A percentile compares a stretch with the other conserved stretches of the same genome.
phyloP scores from a whole-genome alignment of 768 basidiomycete genomes.

The Hydnomerulius pinastri region DNA sequence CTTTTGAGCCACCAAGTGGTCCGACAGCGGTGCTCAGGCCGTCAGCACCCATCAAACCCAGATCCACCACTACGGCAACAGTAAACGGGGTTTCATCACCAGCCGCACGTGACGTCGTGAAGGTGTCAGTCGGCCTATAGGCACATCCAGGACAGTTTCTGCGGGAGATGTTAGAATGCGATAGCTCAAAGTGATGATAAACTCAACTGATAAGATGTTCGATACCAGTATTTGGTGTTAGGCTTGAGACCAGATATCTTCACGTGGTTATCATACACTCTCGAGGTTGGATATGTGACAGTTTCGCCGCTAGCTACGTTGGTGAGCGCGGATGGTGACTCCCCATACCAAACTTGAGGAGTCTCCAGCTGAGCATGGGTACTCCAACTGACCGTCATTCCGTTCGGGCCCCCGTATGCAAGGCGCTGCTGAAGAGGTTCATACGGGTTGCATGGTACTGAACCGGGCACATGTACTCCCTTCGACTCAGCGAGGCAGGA shows the following conservation, averaged over 20 bases:
- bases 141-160: constrained; percentile 31
- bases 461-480: constrained; percentile 28
- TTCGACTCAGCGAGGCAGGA: constrained; percentile 30
- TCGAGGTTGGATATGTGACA: constrained; percentile 24
- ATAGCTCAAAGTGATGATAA: background rate
- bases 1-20: constrained; percentile 16
- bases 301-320: constrained; percentile 22
- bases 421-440: constrained; percentile 29
- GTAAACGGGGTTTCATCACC: constrained; percentile 22
- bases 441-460: constrained; percentile 28
- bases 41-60: constrained; percentile 29
- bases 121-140: constrained; percentile 25
- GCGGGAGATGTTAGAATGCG: background rate
- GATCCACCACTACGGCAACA: constrained; percentile 27
- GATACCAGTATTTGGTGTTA: constrained; percentile 29
- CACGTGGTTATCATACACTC: constrained; percentile 31
- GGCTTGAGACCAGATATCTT: constrained; percentile 26
- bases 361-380: constrained; percentile 19
- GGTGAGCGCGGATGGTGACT: constrained; percentile 17
- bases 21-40: constrained; percentile 32
- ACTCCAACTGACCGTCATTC: constrained; percentile 31
- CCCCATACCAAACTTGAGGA: constrained; percentile 28
- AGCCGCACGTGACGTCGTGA: constrained; percentile 21
- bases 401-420: constrained; percentile 24
- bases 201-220: constrained; percentile 26